Evolutionary conservation across 768 basidiomycete genomes (phyloP).

Genomic region (Boletellus sp.): DNA sequence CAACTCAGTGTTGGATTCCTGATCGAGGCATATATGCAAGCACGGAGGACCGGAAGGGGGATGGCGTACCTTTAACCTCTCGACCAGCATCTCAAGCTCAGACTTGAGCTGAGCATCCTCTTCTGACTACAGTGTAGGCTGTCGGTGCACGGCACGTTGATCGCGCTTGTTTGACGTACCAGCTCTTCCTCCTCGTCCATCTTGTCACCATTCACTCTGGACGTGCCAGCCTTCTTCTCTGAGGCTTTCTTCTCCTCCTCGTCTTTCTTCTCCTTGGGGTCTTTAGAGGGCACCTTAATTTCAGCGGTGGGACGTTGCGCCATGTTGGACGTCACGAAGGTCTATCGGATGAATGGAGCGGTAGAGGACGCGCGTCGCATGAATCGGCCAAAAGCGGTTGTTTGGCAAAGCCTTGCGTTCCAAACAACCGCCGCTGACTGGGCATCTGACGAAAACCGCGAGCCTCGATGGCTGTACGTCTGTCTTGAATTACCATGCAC

Average conservation of each 20-base stretch:
- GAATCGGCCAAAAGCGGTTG: constrained; percentile 23
- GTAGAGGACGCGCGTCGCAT: constrained; percentile 32
- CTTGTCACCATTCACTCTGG: constrained; percentile 52
- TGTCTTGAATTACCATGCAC: not conserved
- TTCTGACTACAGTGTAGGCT: constrained; percentile 60
- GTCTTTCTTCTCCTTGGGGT: constrained; percentile 67
- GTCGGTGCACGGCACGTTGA: constrained; percentile 9
- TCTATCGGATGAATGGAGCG: constrained; percentile 1
- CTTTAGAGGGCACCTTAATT: constrained; percentile 66
- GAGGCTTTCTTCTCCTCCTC: constrained; percentile 38
- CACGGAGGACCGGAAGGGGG: not conserved
- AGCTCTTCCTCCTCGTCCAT: constrained; percentile 66
- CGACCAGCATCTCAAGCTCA: constrained; percentile 95
- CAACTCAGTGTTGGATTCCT: constrained; percentile 87
- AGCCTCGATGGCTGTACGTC: constrained; percentile 19
- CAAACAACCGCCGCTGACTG: constrained; percentile 24
- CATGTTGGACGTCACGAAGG: constrained; percentile 38
- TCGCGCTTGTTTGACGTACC: constrained; percentile 46
- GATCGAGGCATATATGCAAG: constrained; percentile 16
- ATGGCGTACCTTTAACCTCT: constrained; percentile 75
- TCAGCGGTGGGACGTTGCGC: constrained; percentile 55
- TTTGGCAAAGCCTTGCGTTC: constrained; percentile 32
- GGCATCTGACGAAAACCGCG: not conserved
- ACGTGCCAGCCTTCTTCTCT: constrained; percentile 53
- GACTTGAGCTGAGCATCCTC: constrained; percentile 91